Evolutionary conservation across 768 basidiomycete species (phyloP).

Genomic region (Roridomyces roridus): DNA sequence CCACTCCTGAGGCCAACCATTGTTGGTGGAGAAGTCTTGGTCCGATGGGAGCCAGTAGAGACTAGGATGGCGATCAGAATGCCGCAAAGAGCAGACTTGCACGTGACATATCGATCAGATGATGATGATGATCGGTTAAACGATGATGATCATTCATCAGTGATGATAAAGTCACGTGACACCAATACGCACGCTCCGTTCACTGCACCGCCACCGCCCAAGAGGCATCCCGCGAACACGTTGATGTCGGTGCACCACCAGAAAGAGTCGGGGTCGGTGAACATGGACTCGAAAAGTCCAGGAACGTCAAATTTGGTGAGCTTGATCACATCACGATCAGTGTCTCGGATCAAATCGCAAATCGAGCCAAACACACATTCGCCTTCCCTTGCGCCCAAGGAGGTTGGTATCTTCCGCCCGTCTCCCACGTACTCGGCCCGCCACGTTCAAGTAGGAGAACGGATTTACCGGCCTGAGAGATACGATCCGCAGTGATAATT

Average conservation of each 20-base stretch:
- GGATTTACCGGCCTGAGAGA: conserved; percentile 67
- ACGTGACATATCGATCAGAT: too few relatives aligned
- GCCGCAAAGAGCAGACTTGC: neutral
- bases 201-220: conserved; percentile 68
- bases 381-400: conserved; percentile 50
- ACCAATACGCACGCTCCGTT: conserved; percentile 65
- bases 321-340: conserved; percentile 34
- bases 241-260: conserved; percentile 76
- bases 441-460: conserved; percentile 69
- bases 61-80: conserved; percentile 1
- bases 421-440: conserved; percentile 63
- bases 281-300: conserved; percentile 71
- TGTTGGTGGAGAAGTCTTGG: conserved; percentile 39
- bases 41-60: conserved; percentile 27
- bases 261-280: conserved; percentile 58
- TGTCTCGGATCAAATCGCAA: neutral
- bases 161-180: too few relatives aligned
- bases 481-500: conserved; percentile 61
- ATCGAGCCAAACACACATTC: conserved; percentile 38
- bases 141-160: too few relatives aligned
- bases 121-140: too few relatives aligned
- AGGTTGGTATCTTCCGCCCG: conserved; percentile 63
- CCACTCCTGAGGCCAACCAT: conserved; percentile 49
- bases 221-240: conserved; percentile 67
- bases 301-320: conserved; percentile 72